Evolutionary conservation across 176 grass and related monocot genomes (phyloP).

Genomic region (Metroxylon sagu): DNA sequence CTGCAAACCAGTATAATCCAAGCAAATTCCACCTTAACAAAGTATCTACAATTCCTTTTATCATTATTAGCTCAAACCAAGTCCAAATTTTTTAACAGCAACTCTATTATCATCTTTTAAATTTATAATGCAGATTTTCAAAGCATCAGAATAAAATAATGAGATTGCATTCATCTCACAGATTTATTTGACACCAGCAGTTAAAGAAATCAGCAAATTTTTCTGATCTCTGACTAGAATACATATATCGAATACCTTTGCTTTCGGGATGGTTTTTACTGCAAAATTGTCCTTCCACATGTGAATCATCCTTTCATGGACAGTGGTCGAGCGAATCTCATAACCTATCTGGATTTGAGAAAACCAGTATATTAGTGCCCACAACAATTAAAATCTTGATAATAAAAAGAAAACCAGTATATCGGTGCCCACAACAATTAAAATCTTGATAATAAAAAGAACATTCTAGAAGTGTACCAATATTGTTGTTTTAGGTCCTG

Average conservation of each 20-base stretch:
- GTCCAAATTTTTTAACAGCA: too few species aligned
- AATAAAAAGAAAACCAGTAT: not conserved
- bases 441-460: slow-evolving; percentile 1
- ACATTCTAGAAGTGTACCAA: slow-evolving; percentile 24
- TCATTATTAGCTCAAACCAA: too few species aligned
- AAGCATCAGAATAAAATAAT: too few species aligned
- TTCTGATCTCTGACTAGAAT: too few species aligned
- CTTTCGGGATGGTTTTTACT: slow-evolving; percentile 60
- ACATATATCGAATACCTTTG: slow-evolving; percentile 39
- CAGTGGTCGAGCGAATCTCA: slow-evolving; percentile 68
- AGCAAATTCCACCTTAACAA: too few species aligned
- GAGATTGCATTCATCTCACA: not conserved
- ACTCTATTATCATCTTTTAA: too few species aligned
- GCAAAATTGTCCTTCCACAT: slow-evolving; percentile 81
- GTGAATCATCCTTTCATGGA: slow-evolving; percentile 83
- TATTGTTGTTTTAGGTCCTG: slow-evolving; percentile 71
- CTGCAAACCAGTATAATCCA: too few species aligned
- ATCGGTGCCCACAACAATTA: not conserved
- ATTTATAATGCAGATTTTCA: too few species aligned
- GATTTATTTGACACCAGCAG: not conserved
- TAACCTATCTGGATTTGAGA: slow-evolving; percentile 56
- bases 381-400: slow-evolving; percentile 1
- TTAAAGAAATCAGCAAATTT: not conserved
- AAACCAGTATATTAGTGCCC: not conserved
- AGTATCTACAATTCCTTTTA: too few species aligned